Percentiles rank a stretch among this genome's conserved stretches.
phyloP scores from a whole-genome alignment of 164 flowering plant species.

The Umbilicus rupestris region DNA sequence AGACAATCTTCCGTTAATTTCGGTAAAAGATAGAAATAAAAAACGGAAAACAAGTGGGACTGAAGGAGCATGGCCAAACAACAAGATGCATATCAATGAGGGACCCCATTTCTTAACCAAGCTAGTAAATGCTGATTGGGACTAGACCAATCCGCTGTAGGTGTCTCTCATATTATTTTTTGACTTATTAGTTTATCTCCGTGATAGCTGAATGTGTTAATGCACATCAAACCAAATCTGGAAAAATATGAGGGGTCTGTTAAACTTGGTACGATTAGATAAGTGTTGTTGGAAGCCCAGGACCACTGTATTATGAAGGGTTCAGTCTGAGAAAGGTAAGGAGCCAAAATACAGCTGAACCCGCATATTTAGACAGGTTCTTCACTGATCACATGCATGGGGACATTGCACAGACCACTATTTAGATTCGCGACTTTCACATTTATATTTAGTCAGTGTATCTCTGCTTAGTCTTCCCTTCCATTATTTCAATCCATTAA shows the following conservation, averaged over 20 bases:
- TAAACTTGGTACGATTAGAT: background rate
- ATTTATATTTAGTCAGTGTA: background rate
- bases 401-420: background rate
- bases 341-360: background rate
- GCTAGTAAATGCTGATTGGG: background rate
- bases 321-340: background rate
- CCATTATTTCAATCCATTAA: background rate
- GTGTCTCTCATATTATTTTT: too few relatives aligned
- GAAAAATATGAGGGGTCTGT: background rate
- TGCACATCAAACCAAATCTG: conserved; percentile 3
- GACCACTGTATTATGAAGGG: background rate
- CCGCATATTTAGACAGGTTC: background rate
- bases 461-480: background rate
- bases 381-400: background rate
- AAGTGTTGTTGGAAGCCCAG: background rate
- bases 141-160: background rate
- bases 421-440: background rate
- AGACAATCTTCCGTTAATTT: background rate
- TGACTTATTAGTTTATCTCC: background rate
- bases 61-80: background rate
- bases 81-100: background rate
- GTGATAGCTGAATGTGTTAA: background rate
- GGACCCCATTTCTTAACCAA: background rate
- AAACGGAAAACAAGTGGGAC: background rate
- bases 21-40: too few relatives aligned